Percentiles rank a stretch among this genome's conserved stretches.
phyloP scores from a whole-genome alignment of 331 rosid species.

The Rosa hybrid region DNA sequence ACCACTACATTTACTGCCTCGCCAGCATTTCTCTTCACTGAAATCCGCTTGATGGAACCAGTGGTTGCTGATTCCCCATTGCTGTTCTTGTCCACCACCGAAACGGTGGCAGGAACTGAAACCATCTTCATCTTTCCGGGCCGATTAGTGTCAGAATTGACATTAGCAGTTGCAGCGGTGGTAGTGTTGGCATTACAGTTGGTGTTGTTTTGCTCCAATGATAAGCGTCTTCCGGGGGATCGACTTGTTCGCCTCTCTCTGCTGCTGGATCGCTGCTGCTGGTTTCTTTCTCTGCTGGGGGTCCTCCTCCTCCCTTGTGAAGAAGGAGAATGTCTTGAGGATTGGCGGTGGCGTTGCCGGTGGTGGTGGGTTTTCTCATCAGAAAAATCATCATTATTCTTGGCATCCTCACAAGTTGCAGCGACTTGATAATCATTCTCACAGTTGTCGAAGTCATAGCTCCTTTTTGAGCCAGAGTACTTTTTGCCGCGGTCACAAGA shows the following conservation, averaged over 20 bases:
- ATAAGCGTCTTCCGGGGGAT: constrained; percentile 74
- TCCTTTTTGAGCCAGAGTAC: constrained; percentile 89
- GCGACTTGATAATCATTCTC: constrained; percentile 30
- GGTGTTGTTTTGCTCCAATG: constrained; percentile 31
- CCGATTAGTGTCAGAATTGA: constrained; percentile 27
- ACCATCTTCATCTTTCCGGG: constrained; percentile 93
- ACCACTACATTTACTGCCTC: constrained; percentile 10
- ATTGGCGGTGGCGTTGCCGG: constrained; percentile 56
- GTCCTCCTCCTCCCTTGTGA: constrained; percentile 82
- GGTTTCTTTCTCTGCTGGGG: constrained; percentile 86
- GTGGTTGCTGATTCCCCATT: constrained; percentile 46
- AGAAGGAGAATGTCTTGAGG: constrained; percentile 49
- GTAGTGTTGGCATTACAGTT: background rate
- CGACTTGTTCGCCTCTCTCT: constrained; percentile 75
- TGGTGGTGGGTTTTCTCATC: constrained; percentile 47
- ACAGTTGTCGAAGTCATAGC: constrained; percentile 68
- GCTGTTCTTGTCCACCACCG: constrained; percentile 58
- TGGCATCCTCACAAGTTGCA: constrained; percentile 25
- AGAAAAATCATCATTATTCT: constrained; percentile 43
- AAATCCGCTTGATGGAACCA: constrained; percentile 48
- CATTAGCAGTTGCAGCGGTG: constrained; percentile 19
- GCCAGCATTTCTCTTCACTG: constrained; percentile 70
- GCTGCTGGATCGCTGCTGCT: constrained; percentile 60
- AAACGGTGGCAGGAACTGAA: constrained; percentile 74
- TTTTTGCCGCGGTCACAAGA: constrained; percentile 45